Evolutionary conservation across 2,329 filamentous ascomycete genomes (phyloP), one percentile per base, ranked within the genome.

Genomic region (Trichophyton equinum): DNA sequence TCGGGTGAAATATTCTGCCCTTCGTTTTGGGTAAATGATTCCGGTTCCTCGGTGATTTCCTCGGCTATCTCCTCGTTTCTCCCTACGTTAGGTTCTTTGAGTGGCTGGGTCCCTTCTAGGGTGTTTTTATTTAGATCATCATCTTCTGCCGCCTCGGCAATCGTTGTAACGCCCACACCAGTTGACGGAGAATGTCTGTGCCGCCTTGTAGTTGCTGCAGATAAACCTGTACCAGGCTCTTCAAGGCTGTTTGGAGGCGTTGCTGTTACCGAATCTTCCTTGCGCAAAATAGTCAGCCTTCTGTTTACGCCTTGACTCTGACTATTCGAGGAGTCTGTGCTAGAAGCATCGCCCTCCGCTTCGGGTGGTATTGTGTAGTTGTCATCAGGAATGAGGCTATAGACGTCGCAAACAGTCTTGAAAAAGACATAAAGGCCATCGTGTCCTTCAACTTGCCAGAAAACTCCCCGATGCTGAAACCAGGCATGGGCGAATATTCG

Each of bases 401-500:
- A 96, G 67, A 87, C 81, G 72, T 99, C 94, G 74, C 92, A 97
- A 22, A 97, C 91, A 0, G 88, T 94, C 80, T 96, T 97, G 81
- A 97, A 99, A 69, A 99, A 87, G 62, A 95, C 84, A 72, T 99
- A 99, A 9, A 99, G 77, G 0, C 94, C 94, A n/a, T 89, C 90
- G 71, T 91, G 85, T 8, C 84, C 83, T 75, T 99, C 94, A 1
- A 97, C 87, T 46, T 88, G 85, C 91, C 92, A 97, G 73, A 97
- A 99, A 59, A 96, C 89, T 60, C 88, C 87, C 53, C 91, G 84
- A 73, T 99, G 94, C 75, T 96, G 91, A 73, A 96, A 99, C 94
- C 94, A 99, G 6, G 94, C 94, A 72, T 99, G 94, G 55, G 94
- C 94, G 71, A 97, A 99, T 74, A 99, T 97, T 63, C 94, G 84